phyloP scores from a whole-genome alignment of 2,329 filamentous ascomycete genomes.

The Alternaria triticimaculans region DNA sequence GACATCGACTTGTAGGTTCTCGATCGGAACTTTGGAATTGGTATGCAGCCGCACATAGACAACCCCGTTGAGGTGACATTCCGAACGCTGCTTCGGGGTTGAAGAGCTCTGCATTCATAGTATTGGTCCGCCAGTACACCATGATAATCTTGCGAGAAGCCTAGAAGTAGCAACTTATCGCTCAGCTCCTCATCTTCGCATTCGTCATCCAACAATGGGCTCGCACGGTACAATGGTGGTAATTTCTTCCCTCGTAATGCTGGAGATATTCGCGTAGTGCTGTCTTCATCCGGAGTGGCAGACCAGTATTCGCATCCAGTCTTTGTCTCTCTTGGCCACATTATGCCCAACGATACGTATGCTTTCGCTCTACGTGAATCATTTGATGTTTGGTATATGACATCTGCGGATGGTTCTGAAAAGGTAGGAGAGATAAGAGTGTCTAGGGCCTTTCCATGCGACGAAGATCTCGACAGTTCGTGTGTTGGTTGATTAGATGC shows the following conservation, averaged over 20 bases:
- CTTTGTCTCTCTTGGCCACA: conserved; percentile 14
- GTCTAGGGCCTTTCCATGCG: neutral
- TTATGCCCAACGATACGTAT: conserved; percentile 27
- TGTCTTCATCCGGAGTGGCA: neutral
- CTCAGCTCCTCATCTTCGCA: conserved; percentile 27
- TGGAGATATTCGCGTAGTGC: neutral
- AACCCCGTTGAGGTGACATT: neutral
- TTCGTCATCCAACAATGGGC: conserved; percentile 19
- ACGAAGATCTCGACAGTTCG: conserved; percentile 28
- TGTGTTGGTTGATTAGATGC: conserved; percentile 22
- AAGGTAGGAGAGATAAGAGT: neutral
- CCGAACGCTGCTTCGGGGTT: neutral
- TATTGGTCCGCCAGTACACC: conserved; percentile 34
- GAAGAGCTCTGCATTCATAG: conserved; percentile 18
- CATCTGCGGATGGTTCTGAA: neutral
- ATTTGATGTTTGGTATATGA: conserved; percentile 21
- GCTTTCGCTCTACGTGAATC: conserved; percentile 31
- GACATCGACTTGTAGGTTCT: neutral
- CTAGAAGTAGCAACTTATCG: conserved; percentile 29
- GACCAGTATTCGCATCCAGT: conserved; percentile 3
- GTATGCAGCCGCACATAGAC: neutral
- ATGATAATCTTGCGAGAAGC: conserved; percentile 42
- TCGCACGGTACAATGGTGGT: conserved; percentile 18
- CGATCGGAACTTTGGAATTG: neutral
- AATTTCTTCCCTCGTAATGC: conserved; percentile 20